Conservation (phyloP, 352 stramenopile species). For the Phytophthora capsici region DNA sequence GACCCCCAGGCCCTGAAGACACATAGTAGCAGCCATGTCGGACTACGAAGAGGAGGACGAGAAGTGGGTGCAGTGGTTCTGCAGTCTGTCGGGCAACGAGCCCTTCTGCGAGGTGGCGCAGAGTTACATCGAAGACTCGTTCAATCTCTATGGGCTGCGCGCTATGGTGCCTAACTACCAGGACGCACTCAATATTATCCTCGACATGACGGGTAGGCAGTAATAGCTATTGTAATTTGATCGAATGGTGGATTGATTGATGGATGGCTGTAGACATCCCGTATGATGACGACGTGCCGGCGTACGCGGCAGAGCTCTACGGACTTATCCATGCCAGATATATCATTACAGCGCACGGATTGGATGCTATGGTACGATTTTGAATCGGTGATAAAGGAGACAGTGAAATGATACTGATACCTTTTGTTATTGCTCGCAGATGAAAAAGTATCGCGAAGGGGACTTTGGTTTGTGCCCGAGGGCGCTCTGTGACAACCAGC, state of each 20-base stretch:
- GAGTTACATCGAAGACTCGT: slow-evolving; percentile 95
- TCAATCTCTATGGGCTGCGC: slow-evolving; percentile 93
- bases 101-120: slow-evolving; percentile 92
- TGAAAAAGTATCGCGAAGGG: slow-evolving; percentile 91
- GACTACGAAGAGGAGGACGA: slow-evolving; percentile 93
- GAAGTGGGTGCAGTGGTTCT: slow-evolving; percentile 95
- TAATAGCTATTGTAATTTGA: background rate
- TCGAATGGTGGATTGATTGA: background rate
- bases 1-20: slow-evolving; percentile 9
- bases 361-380: slow-evolving; percentile 83
- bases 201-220: slow-evolving; percentile 82
- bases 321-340: slow-evolving; percentile 90
- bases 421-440: slow-evolving; percentile 34
- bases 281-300: slow-evolving; percentile 88
- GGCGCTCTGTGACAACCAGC: slow-evolving; percentile 83
- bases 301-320: slow-evolving; percentile 90
- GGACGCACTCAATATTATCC: slow-evolving; percentile 93
- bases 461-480: slow-evolving; percentile 90
- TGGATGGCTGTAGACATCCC: slow-evolving; percentile 73
- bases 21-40: slow-evolving; percentile 56
- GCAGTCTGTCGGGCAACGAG: slow-evolving; percentile 91
- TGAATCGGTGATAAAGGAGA: background rate
- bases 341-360: slow-evolving; percentile 89
- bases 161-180: slow-evolving; percentile 91
- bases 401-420: slow-evolving; percentile 1